Evolutionary conservation across 768 basidiomycete species (phyloP), one percentile per base, ranked within the genome.

Genomic region (Mycena vitilis): DNA sequence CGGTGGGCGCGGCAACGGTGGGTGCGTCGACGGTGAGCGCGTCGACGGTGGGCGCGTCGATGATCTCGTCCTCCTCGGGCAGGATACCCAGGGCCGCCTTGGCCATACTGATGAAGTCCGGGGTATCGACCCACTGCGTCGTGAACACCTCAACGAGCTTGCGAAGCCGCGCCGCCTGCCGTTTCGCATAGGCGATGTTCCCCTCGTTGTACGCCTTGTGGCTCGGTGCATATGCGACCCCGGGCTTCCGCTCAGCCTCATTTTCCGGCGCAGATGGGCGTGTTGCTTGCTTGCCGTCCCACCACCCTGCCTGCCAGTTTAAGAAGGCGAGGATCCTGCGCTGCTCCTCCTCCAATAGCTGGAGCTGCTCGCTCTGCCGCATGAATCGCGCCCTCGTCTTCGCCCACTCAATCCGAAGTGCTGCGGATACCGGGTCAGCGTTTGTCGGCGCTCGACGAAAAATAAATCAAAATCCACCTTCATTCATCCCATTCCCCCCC

Each of bases 321-420:
- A 71, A 55, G 11, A 63, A 71, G 4, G 37, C 51, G 25, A 56
- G 44, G 7, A 65, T 66, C 12, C 70, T 62, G 1, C 65, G 65
- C 51, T 47, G 60, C 30, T 71, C 70, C 58, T 71, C 70, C 49
- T 71, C 62, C 30, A 71, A 63, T 45, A 71, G 37, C 20, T 61
- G 52, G 22, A 65, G 49, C 62, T 71, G 47, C 36, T 70, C 69
- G 12, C 18, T 37, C 12, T 23, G 52, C 5, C 52, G 61, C 40
- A 54, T 6, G 5, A 40, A 40, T 10, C 42, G 16, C 5, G 61
- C 69, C 60, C 48, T 40, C 1, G 63, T 63, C 38, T 53, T 65
- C 23, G 36, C 59, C 57, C 56, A 65, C 20, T 71, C 70, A n/a
- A 71, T 49, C 2, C 61, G 54, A 18, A 71, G 70, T 16, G 65